Conservation (phyloP, 352 stramenopile genomes). For the Phytopythium montanum region DNA sequence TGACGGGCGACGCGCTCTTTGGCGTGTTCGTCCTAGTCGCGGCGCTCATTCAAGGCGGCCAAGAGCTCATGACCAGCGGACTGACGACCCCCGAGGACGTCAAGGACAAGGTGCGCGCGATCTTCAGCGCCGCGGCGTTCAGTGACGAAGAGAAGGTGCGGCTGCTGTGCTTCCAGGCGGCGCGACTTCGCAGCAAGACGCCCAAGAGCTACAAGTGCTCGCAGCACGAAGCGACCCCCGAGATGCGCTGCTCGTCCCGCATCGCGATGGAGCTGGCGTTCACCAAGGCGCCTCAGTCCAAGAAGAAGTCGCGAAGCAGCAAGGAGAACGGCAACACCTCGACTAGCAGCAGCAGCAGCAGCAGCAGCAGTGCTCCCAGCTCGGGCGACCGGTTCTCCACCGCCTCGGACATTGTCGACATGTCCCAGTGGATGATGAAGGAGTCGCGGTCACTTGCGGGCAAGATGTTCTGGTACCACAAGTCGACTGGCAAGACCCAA, state of each 20-base stretch:
- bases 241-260: conserved; percentile 46
- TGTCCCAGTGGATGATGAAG: conserved; percentile 78
- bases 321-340: conserved; percentile 11
- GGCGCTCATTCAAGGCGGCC: conserved; percentile 38
- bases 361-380: too few species aligned
- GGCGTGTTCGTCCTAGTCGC: conserved; percentile 70
- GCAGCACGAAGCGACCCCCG: conserved; percentile 29
- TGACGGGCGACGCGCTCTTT: conserved; percentile 67
- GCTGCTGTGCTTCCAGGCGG: conserved; percentile 60
- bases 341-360: conserved; percentile 9
- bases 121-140: conserved; percentile 32
- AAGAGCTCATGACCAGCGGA: conserved; percentile 24
- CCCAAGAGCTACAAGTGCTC: conserved; percentile 64
- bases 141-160: conserved; percentile 36
- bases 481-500: conserved; percentile 66
- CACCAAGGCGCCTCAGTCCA: conserved; percentile 10
- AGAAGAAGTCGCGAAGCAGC: conserved; percentile 10
- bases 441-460: conserved; percentile 67
- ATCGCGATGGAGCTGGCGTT: conserved; percentile 60
- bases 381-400: conserved; percentile 27
- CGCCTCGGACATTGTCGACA: conserved; percentile 47
- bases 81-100: conserved; percentile 33
- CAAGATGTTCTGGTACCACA: conserved; percentile 82
- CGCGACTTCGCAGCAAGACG: conserved; percentile 52
- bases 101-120: conserved; percentile 29